These are phyloP conservation scores for Amaranthus cruentus DNA, from an alignment of 148 eudicot species.

Conservation along the genomic window DNA sequence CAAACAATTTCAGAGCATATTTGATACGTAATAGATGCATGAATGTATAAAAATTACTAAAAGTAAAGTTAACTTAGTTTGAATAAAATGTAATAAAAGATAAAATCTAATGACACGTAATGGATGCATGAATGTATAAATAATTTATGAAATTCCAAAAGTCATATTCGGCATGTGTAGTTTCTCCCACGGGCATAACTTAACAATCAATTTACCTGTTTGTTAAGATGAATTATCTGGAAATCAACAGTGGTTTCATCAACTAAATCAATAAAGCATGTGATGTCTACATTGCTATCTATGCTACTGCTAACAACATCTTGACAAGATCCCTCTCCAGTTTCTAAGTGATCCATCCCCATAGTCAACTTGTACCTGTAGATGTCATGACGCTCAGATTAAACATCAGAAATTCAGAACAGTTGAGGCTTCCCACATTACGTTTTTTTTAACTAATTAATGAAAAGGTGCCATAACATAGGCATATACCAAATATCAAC, in stretches of 20 bases:
- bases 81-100: too few relatives aligned
- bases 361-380: slow-evolving; percentile 10
- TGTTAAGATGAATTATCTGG: slow-evolving; percentile 34
- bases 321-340: slow-evolving; percentile 20
- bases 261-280: slow-evolving; percentile 27
- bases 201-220: slow-evolving; percentile 28
- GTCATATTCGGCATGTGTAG: too few relatives aligned
- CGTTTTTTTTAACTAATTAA: neutral
- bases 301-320: slow-evolving; percentile 1
- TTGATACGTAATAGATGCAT: too few relatives aligned
- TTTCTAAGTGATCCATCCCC: slow-evolving; percentile 24
- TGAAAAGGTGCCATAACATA: neutral
- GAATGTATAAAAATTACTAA: too few relatives aligned
- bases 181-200: neutral
- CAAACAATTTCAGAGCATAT: too few relatives aligned
- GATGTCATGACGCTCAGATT: neutral
- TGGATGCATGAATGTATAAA: too few relatives aligned
- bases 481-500: neutral
- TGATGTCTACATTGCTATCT: slow-evolving; percentile 25
- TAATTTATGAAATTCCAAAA: too few relatives aligned
- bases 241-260: slow-evolving; percentile 31
- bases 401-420: neutral
- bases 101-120: too few relatives aligned
- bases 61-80: too few relatives aligned
- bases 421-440: neutral